Percentiles rank a stretch among this genome's conserved stretches.
These are phyloP conservation scores for Sphagnum fallax DNA, from an alignment of 228 moss, liverwort and hornwort genomes.

Conservation along the genomic window DNA sequence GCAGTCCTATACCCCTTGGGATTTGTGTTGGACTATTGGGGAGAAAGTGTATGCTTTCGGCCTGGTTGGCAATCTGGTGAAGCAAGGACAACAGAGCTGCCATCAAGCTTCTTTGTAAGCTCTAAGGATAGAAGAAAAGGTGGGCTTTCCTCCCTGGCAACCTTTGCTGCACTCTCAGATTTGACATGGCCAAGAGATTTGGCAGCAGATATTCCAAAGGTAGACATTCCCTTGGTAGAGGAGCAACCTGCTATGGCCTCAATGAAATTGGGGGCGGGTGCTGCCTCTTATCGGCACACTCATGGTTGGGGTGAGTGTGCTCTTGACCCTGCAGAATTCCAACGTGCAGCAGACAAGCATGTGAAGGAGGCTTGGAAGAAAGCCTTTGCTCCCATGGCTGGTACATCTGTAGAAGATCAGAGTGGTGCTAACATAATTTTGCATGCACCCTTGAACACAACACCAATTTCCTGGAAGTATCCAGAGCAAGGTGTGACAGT, in stretches of 20 bases:
- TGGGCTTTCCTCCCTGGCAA: not conserved
- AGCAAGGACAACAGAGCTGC: too few species aligned
- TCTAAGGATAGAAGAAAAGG: too few species aligned
- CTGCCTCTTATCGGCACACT: not conserved
- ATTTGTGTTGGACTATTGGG: too few species aligned
- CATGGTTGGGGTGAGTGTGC: not conserved
- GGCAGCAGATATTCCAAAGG: not conserved
- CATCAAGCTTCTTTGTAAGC: too few species aligned
- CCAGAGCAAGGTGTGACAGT: not conserved
- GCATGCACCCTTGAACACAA: not conserved
- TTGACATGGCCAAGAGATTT: not conserved
- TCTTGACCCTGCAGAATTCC: not conserved
- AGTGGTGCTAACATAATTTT: not conserved
- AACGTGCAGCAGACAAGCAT: not conserved
- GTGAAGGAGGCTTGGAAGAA: not conserved
- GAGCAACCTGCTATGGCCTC: not conserved
- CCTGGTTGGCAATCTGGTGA: too few species aligned
- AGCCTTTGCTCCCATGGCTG: not conserved
- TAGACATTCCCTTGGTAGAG: too few species aligned
- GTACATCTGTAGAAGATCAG: not conserved
- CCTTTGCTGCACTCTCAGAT: not conserved
- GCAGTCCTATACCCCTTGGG: too few species aligned
- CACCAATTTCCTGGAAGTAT: slow-evolving; percentile 1
- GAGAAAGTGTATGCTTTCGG: too few species aligned
- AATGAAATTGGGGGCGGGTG: not conserved